Evolutionary conservation across 768 basidiomycete species (phyloP), one percentile per base, ranked within the genome.

Genomic region (Hirschioporus abietinus): DNA sequence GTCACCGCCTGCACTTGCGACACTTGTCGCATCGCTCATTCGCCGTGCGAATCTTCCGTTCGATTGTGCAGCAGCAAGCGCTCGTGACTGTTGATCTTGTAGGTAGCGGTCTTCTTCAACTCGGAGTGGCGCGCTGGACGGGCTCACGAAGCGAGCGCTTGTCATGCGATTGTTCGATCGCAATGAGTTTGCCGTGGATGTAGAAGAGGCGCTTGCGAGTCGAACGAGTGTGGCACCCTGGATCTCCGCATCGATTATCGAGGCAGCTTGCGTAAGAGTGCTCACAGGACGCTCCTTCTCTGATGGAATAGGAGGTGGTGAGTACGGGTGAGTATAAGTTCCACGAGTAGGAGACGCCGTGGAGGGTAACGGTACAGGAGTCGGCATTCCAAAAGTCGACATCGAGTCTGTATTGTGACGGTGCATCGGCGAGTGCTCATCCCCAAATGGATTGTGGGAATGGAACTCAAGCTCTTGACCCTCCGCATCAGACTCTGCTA

Each of bases 1-100:
- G 73, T 94, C 92, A 27, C 91, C 90, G 63, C 85, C 84, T 1
- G 89, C 89, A 10, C 90, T 90, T 17, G 89, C 65, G 7, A 65
- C 65, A 24, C 65, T 68, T 24, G 65, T 25, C 18, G 60, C 60
- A 52, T 79, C 15, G 85, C 85, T 35, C 88, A 89, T 66, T 88
- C 76, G 62, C 86, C 84, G 34, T 3, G 20, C 12, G 15, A 90
- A 92, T 6, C 86, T 85, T 66, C 83, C 84, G 6, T 75, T 76
- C 27, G 85, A 86, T 72, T 90, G 86, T 63, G 87, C 84, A 67
- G 85, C 83, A 58, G 82, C 83, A 68, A 87, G 74, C 15, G 88
- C 89, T 66, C 81, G 80, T 65, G 85, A 85, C 72, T 92, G 91
- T 71, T 91, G 90, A 68, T 88, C 85, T 73, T 88, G 83, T 12